phyloP scores from a whole-genome alignment of 441 rosid genomes.

The Iberis amara region DNA sequence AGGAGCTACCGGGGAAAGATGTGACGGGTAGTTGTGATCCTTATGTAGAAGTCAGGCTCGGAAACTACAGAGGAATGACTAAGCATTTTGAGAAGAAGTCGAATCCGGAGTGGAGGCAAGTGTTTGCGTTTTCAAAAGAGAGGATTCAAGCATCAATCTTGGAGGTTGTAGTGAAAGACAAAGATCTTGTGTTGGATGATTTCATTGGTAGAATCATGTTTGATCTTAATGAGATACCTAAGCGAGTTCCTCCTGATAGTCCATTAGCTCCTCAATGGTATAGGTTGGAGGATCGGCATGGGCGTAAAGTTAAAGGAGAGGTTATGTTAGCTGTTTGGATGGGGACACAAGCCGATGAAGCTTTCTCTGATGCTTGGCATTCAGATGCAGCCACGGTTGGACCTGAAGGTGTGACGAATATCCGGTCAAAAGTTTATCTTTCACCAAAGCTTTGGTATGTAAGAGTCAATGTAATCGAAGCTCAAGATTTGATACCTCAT shows the following conservation, averaged over 20 bases:
- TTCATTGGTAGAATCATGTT: conserved; percentile 58
- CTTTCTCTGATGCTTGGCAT: conserved; percentile 87
- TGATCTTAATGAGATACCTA: conserved; percentile 82
- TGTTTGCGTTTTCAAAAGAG: conserved; percentile 83
- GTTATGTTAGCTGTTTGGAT: conserved; percentile 90
- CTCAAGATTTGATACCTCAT: conserved; percentile 59
- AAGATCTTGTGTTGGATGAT: conserved; percentile 66
- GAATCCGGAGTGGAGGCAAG: conserved; percentile 92
- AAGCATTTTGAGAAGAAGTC: conserved; percentile 79
- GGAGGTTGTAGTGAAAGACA: conserved; percentile 82
- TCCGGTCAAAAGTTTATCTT: conserved; percentile 59
- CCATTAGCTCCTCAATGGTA: conserved; percentile 97
- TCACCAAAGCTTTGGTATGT: conserved; percentile 79
- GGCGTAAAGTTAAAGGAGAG: conserved; percentile 69
- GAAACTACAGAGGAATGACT: conserved; percentile 80
- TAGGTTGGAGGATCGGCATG: conserved; percentile 62
- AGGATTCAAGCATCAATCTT: conserved; percentile 71
- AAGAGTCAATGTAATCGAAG: conserved; percentile 68
- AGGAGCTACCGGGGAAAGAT: conserved; percentile 67
- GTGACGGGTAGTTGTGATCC: conserved; percentile 76
- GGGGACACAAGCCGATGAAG: conserved; percentile 91
- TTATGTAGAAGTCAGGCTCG: conserved; percentile 76
- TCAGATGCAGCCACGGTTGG: conserved; percentile 63
- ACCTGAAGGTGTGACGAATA: conserved; percentile 37
- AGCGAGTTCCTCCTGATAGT: conserved; percentile 85